Evolutionary conservation across 1,139 yeast genomes (phyloP), one percentile per base, ranked within the genome.

Genomic region (Sugiyamaella novakii): DNA sequence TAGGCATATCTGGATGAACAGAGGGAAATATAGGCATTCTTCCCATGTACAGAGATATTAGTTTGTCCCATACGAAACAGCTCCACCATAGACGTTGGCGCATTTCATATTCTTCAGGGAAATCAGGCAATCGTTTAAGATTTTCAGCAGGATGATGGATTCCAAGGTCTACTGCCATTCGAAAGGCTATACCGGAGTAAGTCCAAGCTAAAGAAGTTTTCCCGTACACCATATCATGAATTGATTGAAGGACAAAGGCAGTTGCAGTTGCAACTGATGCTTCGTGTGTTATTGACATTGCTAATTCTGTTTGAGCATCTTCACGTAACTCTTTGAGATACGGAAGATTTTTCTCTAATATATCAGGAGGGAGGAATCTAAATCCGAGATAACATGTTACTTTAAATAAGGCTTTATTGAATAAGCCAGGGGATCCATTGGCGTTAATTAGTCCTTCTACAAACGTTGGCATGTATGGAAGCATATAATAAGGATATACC

Each of bases 61-160:
- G 40, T 27, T 50, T 50, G 21, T 50, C 53, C 50, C 50, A 50
- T n/a, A 46, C 21, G 15, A 24, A 50, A 19, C 53, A 46, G 5
- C 46, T 28, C 50, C 53, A 50, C 50, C 50, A 47, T 36, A 47
- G 25, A 14, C 50, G 31, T 17, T 38, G 40, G n/a, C 50, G 43
- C 36, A 38, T 29, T 33, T 47, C 50, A 34, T 38, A 42, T 19
- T 47, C 50, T 18, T 47, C 43, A 3, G 43, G 43, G 24, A 18
- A 28, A 12, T 18, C 29, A 2, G 47, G 31, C 30, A 43, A 19
- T 21, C 49, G 41, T 22, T 46, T 46, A 30, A 46, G 42, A 27
- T 36, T 34, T 30, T 37, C 46, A 5, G 43, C 46, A 5, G 50
- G 50, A 17, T 30, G 33, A 21, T 47, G 50, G 5, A 47, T 27